Conservation (phyloP, 2,329 filamentous ascomycete genomes). For the Raffaelea deltoideospora region DNA sequence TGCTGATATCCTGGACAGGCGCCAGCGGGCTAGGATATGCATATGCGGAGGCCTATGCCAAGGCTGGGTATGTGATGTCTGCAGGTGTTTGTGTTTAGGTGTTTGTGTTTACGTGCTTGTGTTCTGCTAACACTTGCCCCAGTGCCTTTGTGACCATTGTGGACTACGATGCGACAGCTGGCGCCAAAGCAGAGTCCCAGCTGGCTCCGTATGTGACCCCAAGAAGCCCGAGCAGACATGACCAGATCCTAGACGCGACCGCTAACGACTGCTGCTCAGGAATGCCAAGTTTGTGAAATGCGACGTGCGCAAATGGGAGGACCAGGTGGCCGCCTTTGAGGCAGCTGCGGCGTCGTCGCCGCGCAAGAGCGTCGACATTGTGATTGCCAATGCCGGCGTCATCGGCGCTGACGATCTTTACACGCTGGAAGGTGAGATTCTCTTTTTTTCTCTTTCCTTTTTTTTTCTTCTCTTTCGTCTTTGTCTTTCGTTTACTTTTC, state of each 20-base stretch:
- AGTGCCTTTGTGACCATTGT: constrained; percentile 25
- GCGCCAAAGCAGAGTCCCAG: constrained; percentile 5
- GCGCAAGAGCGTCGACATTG: constrained; percentile 24
- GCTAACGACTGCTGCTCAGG: constrained; percentile 15
- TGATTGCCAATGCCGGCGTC: constrained; percentile 33
- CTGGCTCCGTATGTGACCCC: constrained; percentile 6
- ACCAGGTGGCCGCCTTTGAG: constrained; percentile 25
- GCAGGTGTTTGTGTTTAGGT: neutral
- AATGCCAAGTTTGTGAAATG: constrained; percentile 4
- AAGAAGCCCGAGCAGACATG: too few relatives aligned
- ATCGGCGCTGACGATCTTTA: constrained; percentile 8
- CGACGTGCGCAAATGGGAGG: constrained; percentile 26
- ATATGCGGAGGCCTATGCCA: constrained; percentile 19
- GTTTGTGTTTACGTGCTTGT: too few relatives aligned
- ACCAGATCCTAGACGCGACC: too few relatives aligned
- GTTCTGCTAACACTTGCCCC: too few relatives aligned
- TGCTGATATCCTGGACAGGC: neutral
- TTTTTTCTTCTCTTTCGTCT: neutral
- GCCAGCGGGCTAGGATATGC: constrained; percentile 25
- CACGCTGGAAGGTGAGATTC: neutral
- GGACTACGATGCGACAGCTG: constrained; percentile 20
- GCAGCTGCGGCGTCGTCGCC: constrained; percentile 21
- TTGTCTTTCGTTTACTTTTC: neutral
- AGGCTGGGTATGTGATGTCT: constrained; percentile 10
- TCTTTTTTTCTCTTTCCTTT: neutral